Evolutionary conservation across 345 rosid species (phyloP).

Genomic region (Populus alba): DNA sequence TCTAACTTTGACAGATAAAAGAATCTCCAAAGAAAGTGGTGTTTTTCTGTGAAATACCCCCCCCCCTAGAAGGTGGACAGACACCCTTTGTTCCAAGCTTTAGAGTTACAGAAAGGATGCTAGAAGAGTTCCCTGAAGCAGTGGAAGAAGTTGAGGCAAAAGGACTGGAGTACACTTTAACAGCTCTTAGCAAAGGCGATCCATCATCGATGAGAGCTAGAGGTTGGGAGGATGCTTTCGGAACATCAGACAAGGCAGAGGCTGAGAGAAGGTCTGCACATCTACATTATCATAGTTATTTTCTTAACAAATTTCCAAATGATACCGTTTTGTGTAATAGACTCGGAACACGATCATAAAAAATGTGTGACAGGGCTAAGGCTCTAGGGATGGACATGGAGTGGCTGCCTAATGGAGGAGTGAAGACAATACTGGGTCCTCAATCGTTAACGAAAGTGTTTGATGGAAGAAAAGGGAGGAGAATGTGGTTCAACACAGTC

Average conservation of each 20-base stretch:
- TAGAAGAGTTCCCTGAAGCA: constrained; percentile 51
- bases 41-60: constrained; percentile 59
- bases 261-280: constrained; percentile 45
- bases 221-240: constrained; percentile 67
- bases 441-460: constrained; percentile 48
- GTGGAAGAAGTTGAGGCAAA: constrained; percentile 60
- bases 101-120: constrained; percentile 53
- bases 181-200: constrained; percentile 37
- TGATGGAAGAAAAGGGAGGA: constrained; percentile 61
- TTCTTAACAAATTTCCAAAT: neutral
- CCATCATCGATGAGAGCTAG: constrained; percentile 60
- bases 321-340: neutral
- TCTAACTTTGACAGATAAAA: constrained; percentile 34
- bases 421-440: constrained; percentile 40
- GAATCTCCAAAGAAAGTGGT: constrained; percentile 48
- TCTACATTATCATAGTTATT: neutral
- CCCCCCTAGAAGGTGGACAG: constrained; percentile 65
- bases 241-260: constrained; percentile 44
- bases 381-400: constrained; percentile 57
- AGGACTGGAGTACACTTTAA: constrained; percentile 48
- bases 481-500: constrained; percentile 68
- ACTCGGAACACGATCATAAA: neutral
- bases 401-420: constrained; percentile 54
- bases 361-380: constrained; percentile 30
- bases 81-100: constrained; percentile 78